These are phyloP conservation scores for Globisporangium cylindrosporum DNA, from an alignment of 352 stramenopile genomes.

Conservation along the genomic window DNA sequence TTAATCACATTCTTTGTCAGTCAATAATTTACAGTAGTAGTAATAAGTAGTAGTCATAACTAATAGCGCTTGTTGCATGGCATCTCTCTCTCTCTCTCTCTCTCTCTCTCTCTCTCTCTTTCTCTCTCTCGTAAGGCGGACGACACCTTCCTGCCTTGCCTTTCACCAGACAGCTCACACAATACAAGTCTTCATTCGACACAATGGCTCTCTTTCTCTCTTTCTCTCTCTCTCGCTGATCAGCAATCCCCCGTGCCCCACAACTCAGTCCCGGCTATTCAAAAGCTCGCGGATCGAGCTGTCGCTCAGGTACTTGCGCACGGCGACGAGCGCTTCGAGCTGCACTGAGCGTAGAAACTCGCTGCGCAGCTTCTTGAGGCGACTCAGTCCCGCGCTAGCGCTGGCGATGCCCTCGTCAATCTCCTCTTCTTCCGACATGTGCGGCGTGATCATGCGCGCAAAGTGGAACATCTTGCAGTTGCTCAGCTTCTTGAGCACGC, in stretches of 20 bases:
- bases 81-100: not conserved
- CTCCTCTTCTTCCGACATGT: slow-evolving; percentile 49
- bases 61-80: not conserved
- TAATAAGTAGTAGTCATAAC: not conserved
- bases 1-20: not conserved
- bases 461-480: slow-evolving; percentile 84
- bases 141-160: too few species aligned
- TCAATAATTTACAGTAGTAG: not conserved
- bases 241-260: not conserved
- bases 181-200: too few species aligned
- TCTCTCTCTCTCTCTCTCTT: not conserved
- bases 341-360: slow-evolving; percentile 79
- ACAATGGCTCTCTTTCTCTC: too few species aligned
- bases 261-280: slow-evolving; percentile 32
- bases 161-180: too few species aligned
- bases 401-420: slow-evolving; percentile 40
- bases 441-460: slow-evolving; percentile 55
- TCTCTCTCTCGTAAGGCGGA: not conserved
- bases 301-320: slow-evolving; percentile 72
- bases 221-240: not conserved
- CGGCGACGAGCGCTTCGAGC: slow-evolving; percentile 68
- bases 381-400: slow-evolving; percentile 28
- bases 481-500: slow-evolving; percentile 81
- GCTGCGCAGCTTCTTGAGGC: slow-evolving; percentile 50
- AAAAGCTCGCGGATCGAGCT: slow-evolving; percentile 65